Conservation (phyloP, 179 eudicot genomes). For the Vitellaria paradoxa region DNA sequence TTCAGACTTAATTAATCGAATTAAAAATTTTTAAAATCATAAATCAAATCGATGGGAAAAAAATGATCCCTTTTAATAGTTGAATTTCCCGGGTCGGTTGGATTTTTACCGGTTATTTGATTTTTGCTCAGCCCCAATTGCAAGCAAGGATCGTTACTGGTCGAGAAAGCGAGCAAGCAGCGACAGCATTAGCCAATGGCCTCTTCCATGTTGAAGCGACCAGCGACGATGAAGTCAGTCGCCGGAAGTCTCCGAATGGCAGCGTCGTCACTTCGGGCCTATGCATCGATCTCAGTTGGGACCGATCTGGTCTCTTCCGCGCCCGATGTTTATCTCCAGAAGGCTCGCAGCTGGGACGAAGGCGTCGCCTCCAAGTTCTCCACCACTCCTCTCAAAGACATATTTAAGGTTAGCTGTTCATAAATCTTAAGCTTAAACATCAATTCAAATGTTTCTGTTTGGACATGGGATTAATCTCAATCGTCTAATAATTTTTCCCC, state of each 20-base stretch:
- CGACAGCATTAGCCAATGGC: conserved; percentile 29
- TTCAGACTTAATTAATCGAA: too few relatives aligned
- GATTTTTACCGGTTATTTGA: too few relatives aligned
- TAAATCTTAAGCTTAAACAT: not conserved
- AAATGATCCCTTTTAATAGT: too few relatives aligned
- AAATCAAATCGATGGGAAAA: too few relatives aligned
- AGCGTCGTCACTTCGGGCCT: conserved; percentile 36
- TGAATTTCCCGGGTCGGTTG: too few relatives aligned
- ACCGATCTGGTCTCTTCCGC: conserved; percentile 79
- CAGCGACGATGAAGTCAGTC: conserved; percentile 30
- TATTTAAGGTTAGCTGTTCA: conserved; percentile 62
- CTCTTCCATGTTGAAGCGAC: conserved; percentile 37
- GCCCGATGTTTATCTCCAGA: conserved; percentile 76
- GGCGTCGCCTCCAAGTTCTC: conserved; percentile 86
- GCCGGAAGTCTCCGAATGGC: conserved; percentile 27
- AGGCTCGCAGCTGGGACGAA: conserved; percentile 91
- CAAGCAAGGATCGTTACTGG: too few relatives aligned
- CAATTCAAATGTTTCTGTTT: not conserved
- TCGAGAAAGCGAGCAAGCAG: not conserved
- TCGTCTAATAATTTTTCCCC: not conserved
- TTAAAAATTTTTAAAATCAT: too few relatives aligned
- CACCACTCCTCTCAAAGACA: conserved; percentile 69
- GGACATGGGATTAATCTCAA: not conserved
- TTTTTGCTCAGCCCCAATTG: too few relatives aligned
- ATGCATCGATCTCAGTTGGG: conserved; percentile 72